phyloP scores from a whole-genome alignment of 2,329 filamentous ascomycete genomes.

The Ustulina deusta region DNA sequence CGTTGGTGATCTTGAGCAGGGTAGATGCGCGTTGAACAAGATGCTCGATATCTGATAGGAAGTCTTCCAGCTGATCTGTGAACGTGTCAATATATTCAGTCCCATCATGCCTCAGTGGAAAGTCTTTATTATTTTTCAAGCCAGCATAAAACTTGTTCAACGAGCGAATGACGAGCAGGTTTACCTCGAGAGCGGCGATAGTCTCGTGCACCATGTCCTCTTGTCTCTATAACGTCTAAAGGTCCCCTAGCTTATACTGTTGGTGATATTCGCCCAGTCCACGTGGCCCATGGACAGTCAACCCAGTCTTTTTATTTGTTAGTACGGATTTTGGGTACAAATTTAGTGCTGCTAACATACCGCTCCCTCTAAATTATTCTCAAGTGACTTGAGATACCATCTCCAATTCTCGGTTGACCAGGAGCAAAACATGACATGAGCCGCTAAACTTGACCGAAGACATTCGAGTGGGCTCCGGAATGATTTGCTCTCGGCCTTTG shows the following conservation, averaged over 20 bases:
- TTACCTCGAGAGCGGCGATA: conserved; percentile 54
- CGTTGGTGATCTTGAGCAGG: conserved; percentile 51
- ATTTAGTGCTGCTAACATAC: conserved; percentile 40
- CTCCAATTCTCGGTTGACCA: conserved; percentile 59
- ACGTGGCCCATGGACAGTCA: conserved; percentile 42
- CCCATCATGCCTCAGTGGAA: conserved; percentile 40
- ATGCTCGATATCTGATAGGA: conserved; percentile 53
- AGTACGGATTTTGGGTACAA: background rate
- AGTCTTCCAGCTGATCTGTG: conserved; percentile 49
- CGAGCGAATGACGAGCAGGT: conserved; percentile 53
- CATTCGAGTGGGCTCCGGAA: conserved; percentile 51
- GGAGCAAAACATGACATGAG: conserved; percentile 54
- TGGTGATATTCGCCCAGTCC: conserved; percentile 33
- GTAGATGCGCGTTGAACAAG: conserved; percentile 52
- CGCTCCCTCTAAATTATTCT: conserved; percentile 50
- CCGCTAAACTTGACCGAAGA: conserved; percentile 53
- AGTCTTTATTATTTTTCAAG: conserved; percentile 43
- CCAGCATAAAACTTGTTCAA: conserved; percentile 49
- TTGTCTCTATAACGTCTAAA: conserved; percentile 53
- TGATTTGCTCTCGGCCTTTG: conserved; percentile 49
- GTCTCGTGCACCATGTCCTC: conserved; percentile 55
- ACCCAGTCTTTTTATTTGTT: conserved; percentile 36
- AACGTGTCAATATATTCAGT: conserved; percentile 47
- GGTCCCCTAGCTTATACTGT: conserved; percentile 44
- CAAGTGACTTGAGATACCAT: conserved; percentile 56